Conservation (phyloP, 805 yeast genomes). For the Candida bentonensis region DNA sequence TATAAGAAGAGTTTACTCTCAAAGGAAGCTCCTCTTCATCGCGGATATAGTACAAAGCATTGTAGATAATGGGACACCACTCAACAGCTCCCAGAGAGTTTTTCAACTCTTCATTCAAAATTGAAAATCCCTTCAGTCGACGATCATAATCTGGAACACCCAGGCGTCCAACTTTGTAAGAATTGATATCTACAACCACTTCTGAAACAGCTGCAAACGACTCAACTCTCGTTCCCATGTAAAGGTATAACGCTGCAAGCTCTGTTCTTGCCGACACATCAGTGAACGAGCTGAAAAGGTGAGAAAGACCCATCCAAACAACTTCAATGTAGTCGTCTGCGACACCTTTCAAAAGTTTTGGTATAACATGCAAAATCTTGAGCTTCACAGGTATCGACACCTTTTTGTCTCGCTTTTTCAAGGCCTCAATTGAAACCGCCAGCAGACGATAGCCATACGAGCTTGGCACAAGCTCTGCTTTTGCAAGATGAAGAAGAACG, state of each 20-base stretch:
- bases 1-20: slow-evolving; percentile 59
- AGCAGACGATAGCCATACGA: slow-evolving; percentile 24
- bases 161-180: slow-evolving; percentile 47
- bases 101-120: slow-evolving; percentile 44
- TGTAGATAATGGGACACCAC: slow-evolving; percentile 70
- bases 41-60: slow-evolving; percentile 53
- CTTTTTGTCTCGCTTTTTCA: slow-evolving; percentile 42
- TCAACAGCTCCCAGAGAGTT: slow-evolving; percentile 32
- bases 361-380: slow-evolving; percentile 42
- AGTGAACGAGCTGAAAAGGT: slow-evolving; percentile 41
- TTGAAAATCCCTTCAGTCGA: slow-evolving; percentile 53
- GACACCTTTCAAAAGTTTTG: slow-evolving; percentile 34
- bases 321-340: slow-evolving; percentile 8
- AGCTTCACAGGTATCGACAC: slow-evolving; percentile 40
- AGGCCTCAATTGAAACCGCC: slow-evolving; percentile 40
- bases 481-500: slow-evolving; percentile 5
- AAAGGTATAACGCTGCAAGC: slow-evolving; percentile 43
- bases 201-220: slow-evolving; percentile 32
- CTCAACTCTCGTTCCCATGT: slow-evolving; percentile 40
- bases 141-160: slow-evolving; percentile 70
- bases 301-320: slow-evolving; percentile 36
- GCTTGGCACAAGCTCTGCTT: background rate
- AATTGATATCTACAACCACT: slow-evolving; percentile 52
- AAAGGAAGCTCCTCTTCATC: slow-evolving; percentile 71
- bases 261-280: slow-evolving; percentile 51